Percentiles rank a stretch among this genome's conserved stretches.
Evolutionary conservation across 305 asterid species (phyloP).

Genomic region (Fraxinus greggii): DNA sequence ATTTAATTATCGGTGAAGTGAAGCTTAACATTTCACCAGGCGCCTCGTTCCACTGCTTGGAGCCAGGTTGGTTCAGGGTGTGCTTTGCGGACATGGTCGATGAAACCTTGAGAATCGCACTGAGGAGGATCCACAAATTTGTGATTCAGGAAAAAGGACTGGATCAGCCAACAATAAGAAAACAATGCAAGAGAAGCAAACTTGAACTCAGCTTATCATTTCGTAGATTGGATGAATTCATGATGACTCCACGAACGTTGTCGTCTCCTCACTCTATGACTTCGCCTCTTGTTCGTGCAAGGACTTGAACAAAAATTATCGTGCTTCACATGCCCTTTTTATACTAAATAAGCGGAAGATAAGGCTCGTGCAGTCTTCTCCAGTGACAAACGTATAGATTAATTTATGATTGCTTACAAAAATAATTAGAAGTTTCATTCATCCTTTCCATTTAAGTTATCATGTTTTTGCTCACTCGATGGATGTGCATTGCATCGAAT

Average conservation of each 20-base stretch:
- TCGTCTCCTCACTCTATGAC: constrained; percentile 71
- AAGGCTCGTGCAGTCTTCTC: neutral
- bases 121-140: constrained; percentile 49
- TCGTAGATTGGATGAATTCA: constrained; percentile 53
- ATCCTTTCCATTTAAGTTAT: neutral
- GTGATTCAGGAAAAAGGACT: constrained; percentile 33
- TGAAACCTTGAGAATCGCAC: constrained; percentile 39
- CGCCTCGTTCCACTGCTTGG: constrained; percentile 51
- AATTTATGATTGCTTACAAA: neutral
- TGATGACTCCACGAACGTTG: constrained; percentile 40
- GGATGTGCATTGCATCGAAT: constrained; percentile 19
- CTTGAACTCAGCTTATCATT: constrained; percentile 73
- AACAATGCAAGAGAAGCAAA: constrained; percentile 46
- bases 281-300: constrained; percentile 75
- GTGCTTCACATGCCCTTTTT: neutral
- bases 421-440: neutral
- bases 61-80: constrained; percentile 61
- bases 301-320: constrained; percentile 25
- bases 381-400: neutral
- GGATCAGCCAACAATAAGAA: constrained; percentile 28
- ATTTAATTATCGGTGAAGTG: constrained; percentile 40
- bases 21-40: constrained; percentile 61
- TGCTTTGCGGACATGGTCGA: constrained; percentile 63
- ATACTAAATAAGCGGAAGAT: constrained; percentile 9
- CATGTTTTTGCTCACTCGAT: constrained; percentile 27